phyloP scores from a whole-genome alignment of 177 flowering plant genomes.

The Vitis hybrid region DNA sequence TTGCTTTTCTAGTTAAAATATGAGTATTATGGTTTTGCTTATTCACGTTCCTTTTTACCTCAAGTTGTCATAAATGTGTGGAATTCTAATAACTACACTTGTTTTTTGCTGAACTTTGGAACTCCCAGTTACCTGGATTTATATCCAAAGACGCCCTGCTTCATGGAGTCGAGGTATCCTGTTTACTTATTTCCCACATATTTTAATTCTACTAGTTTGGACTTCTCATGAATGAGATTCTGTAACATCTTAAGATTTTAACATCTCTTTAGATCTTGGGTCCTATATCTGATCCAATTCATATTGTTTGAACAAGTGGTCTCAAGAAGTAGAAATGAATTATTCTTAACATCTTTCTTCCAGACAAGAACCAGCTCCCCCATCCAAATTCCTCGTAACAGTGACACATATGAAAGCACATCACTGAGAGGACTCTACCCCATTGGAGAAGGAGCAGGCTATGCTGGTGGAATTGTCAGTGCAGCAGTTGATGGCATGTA shows the following conservation, averaged over 20 bases:
- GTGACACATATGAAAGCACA: constrained; percentile 70
- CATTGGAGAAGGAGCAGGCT: constrained; percentile 98
- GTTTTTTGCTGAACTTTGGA: constrained; percentile 9
- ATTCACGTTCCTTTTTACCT: too few relatives aligned
- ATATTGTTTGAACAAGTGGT: not conserved
- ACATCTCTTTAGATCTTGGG: not conserved
- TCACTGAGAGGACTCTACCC: constrained; percentile 87
- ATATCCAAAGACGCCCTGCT: constrained; percentile 80
- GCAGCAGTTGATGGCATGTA: constrained; percentile 97
- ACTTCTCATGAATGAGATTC: not conserved
- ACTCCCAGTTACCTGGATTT: constrained; percentile 83
- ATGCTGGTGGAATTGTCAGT: constrained; percentile 98
- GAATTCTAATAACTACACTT: too few relatives aligned
- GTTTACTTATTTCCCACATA: not conserved
- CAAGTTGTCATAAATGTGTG: too few relatives aligned
- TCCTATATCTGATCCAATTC: not conserved
- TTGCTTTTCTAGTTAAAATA: not conserved
- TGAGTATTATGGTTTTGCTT: too few relatives aligned
- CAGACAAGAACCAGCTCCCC: constrained; percentile 99
- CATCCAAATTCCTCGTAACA: constrained; percentile 69
- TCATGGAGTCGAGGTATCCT: constrained; percentile 91
- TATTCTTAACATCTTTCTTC: constrained; percentile 9
- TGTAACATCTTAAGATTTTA: not conserved
- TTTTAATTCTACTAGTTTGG: not conserved
- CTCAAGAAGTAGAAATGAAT: too few relatives aligned